Percentiles rank a stretch among this genome's conserved stretches.
Evolutionary conservation across 768 basidiomycete genomes (phyloP).

Genomic region (Russula foetens): DNA sequence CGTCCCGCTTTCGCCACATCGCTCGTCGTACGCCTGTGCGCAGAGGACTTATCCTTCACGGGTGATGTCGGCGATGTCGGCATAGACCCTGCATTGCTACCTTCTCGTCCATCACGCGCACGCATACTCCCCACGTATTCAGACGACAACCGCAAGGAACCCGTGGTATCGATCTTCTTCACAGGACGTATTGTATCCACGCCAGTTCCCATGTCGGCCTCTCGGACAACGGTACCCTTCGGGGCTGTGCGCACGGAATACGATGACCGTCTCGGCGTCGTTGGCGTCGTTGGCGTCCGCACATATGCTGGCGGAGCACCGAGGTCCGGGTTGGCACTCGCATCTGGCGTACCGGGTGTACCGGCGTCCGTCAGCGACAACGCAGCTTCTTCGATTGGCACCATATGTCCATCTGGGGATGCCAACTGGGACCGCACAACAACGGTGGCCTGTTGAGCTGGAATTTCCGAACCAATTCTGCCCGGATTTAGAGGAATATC

Average conservation of each 20-base stretch:
- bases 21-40: conserved; percentile 43
- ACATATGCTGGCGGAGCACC: conserved; percentile 73
- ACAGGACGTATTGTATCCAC: conserved; percentile 89
- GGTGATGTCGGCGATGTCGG: conserved; percentile 41
- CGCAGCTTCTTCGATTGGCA: conserved; percentile 37
- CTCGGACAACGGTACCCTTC: conserved; percentile 68
- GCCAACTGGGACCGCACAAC: conserved; percentile 44
- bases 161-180: conserved; percentile 79
- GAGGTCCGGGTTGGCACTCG: conserved; percentile 27
- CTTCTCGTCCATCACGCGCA: conserved; percentile 41
- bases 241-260: conserved; percentile 66
- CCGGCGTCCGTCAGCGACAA: conserved; percentile 30
- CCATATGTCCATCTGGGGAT: conserved; percentile 25
- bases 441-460: conserved; percentile 64
- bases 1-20: conserved; percentile 58
- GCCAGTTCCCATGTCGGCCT: conserved; percentile 81
- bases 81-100: conserved; percentile 29
- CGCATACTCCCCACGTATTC: conserved; percentile 75
- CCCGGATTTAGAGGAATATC: conserved; percentile 29
- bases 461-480: conserved; percentile 42
- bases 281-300: conserved; percentile 41
- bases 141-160: conserved; percentile 66
- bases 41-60: conserved; percentile 28
- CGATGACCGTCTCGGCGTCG: conserved; percentile 57
- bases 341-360: conserved; percentile 27